phyloP scores from a whole-genome alignment of 345 rosid genomes.

The Cardamine occulta region DNA sequence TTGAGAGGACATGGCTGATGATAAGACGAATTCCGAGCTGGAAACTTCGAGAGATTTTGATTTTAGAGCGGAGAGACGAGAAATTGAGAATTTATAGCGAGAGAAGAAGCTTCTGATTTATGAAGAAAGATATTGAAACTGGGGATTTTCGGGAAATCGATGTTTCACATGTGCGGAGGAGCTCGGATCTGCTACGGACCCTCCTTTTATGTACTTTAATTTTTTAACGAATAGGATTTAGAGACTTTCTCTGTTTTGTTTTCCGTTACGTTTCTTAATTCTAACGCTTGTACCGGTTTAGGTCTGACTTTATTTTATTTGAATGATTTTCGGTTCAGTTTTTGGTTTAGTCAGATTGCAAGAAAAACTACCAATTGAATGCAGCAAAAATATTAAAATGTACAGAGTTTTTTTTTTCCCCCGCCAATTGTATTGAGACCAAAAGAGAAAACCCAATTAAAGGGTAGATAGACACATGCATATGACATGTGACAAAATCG shows the following conservation, averaged over 20 bases:
- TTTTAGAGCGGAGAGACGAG: background rate
- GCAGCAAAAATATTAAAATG: background rate
- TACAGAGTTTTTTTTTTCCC: no score
- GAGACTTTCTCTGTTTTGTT: background rate
- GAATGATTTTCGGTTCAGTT: background rate
- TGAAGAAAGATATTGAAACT: background rate
- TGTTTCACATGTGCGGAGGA: background rate
- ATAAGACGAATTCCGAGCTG: conserved; percentile 16
- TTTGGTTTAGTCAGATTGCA: background rate
- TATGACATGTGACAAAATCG: background rate
- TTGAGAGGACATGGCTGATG: conserved; percentile 63
- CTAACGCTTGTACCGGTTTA: background rate
- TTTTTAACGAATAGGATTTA: background rate
- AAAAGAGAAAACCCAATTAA: background rate
- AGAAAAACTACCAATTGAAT: background rate
- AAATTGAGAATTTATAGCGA: conserved; percentile 30
- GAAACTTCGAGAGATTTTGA: background rate
- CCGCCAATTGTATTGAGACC: background rate
- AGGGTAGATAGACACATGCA: background rate
- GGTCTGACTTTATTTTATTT: background rate
- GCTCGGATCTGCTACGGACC: background rate
- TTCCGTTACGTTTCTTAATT: background rate
- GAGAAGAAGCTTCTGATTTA: conserved; percentile 37
- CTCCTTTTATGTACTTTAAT: background rate
- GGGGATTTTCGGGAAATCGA: background rate